Evolutionary conservation across 257 asterid species (phyloP).

Genomic region (Gardenia jasminoides): DNA sequence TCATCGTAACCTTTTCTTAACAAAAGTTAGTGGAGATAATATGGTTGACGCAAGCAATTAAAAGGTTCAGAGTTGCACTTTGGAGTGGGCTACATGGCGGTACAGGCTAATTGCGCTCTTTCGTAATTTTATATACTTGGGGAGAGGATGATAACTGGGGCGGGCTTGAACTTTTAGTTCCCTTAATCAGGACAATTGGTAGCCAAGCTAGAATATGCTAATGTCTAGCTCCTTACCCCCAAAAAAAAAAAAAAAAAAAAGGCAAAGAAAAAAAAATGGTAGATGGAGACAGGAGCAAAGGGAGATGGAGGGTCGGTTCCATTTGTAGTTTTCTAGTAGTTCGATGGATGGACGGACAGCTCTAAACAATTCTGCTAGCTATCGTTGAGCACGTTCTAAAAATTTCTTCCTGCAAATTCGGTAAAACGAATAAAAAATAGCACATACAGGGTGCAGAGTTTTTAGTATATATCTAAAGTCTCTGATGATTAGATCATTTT

Average conservation of each 20-base stretch:
- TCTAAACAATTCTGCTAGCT: not conserved
- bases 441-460: too few relatives aligned
- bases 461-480: too few relatives aligned
- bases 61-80: not conserved
- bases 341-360: not conserved
- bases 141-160: not conserved
- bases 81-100: constrained; percentile 10
- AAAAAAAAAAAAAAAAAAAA: too few relatives aligned
- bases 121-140: not conserved
- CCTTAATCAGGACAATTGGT: not conserved
- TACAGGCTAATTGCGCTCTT: not conserved
- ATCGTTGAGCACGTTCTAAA: not conserved
- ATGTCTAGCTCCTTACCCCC: too few relatives aligned
- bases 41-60: constrained; percentile 1
- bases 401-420: too few relatives aligned
- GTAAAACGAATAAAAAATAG: too few relatives aligned
- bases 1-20: not conserved
- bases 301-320: too few relatives aligned
- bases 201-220: constrained; percentile 3
- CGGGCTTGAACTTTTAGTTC: not conserved
- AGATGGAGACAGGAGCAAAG: too few relatives aligned
- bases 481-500: too few relatives aligned
- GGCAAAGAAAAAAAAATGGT: too few relatives aligned
- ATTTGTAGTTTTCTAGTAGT: too few relatives aligned
- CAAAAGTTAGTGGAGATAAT: too few relatives aligned